Conservation (phyloP, 1,284 basidiomycete species). For the Naganishia sp. region DNA sequence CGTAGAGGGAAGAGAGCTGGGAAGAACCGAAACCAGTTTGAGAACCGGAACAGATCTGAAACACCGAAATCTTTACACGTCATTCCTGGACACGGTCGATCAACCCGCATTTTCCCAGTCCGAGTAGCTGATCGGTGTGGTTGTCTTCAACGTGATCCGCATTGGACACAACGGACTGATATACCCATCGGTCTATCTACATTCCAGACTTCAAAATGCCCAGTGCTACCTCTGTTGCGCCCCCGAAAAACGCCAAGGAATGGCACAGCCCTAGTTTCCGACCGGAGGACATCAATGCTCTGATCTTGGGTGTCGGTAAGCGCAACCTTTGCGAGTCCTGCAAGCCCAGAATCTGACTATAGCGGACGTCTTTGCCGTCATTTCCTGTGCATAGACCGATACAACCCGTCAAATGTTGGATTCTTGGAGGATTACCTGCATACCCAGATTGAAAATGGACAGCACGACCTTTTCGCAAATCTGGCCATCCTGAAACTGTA, state of each 20-base stretch:
- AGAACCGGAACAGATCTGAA: too few relatives aligned
- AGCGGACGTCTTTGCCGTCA: not conserved
- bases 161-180: too few relatives aligned
- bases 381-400: conserved; percentile 66
- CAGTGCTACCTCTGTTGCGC: conserved; percentile 40
- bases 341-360: not conserved
- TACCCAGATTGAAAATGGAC: conserved; percentile 81
- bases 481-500: conserved; percentile 75
- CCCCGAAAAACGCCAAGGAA: conserved; percentile 44
- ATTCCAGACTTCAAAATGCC: conserved; percentile 38
- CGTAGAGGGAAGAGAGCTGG: too few relatives aligned
- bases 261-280: conserved; percentile 66
- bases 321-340: conserved; percentile 30
- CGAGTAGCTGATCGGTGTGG: too few relatives aligned
- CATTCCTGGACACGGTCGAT: conserved; percentile 2
- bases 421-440: conserved; percentile 94
- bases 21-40: too few relatives aligned
- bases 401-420: conserved; percentile 89
- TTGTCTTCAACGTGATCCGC: too few relatives aligned
- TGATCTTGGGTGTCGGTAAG: conserved; percentile 88
- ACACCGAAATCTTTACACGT: conserved; percentile 7
- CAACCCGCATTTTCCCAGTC: conserved; percentile 13
- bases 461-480: conserved; percentile 93
- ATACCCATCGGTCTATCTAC: not conserved
- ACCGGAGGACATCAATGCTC: conserved; percentile 80